These are phyloP conservation scores for Colletotrichum melonis DNA, from an alignment of 2,329 filamentous ascomycete genomes.

Conservation along the genomic window DNA sequence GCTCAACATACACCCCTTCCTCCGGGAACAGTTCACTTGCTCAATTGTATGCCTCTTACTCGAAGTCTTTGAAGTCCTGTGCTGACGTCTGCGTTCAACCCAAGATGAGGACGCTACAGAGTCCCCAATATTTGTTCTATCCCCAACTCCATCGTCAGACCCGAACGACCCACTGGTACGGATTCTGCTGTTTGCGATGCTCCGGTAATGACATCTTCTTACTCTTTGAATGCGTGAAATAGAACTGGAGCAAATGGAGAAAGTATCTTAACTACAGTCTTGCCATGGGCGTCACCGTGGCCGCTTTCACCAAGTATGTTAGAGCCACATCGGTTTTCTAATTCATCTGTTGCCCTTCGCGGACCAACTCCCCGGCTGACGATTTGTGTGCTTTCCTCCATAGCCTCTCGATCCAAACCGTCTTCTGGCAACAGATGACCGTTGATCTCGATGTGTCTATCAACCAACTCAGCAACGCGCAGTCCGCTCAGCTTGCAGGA, in stretches of 20 bases:
- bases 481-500: slow-evolving; percentile 45
- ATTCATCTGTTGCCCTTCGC: background rate
- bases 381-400: background rate
- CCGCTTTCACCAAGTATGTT: slow-evolving; percentile 42
- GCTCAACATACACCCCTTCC: background rate
- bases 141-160: slow-evolving; percentile 36
- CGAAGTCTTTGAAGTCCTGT: background rate
- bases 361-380: background rate
- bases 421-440: slow-evolving; percentile 49
- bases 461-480: slow-evolving; percentile 40
- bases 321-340: background rate
- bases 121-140: slow-evolving; percentile 17
- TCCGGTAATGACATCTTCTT: no score
- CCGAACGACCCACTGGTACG: slow-evolving; percentile 47
- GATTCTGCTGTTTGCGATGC: background rate
- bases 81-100: background rate
- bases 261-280: slow-evolving; percentile 45
- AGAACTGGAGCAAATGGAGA: slow-evolving; percentile 46
- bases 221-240: background rate
- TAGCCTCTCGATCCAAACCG: slow-evolving; percentile 37
- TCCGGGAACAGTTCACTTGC: slow-evolving; percentile 29
- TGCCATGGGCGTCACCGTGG: slow-evolving; percentile 42
- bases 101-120: slow-evolving; percentile 14
- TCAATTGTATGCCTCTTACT: slow-evolving; percentile 2
- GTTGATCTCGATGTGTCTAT: slow-evolving; percentile 43